phyloP scores from a whole-genome alignment of 192 early-diverging fungal genomes.

The Backusella luteola region DNA sequence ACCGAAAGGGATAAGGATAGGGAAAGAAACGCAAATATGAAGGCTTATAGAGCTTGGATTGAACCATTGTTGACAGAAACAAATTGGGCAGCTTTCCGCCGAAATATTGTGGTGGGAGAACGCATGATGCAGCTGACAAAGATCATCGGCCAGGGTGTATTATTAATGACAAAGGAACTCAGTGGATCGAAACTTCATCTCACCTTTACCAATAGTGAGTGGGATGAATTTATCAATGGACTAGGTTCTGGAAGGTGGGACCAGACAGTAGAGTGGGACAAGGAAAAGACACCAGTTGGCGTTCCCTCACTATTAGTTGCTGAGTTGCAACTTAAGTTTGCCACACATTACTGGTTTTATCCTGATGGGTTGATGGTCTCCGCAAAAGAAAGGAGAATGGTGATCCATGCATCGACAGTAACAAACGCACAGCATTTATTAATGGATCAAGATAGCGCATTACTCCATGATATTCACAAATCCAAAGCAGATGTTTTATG shows the following conservation, averaged over 20 bases:
- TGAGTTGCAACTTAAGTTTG: slow-evolving; percentile 27
- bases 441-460: neutral
- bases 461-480: neutral
- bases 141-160: slow-evolving; percentile 39
- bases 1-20: slow-evolving; percentile 29
- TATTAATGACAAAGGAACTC: slow-evolving; percentile 50
- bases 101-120: slow-evolving; percentile 42
- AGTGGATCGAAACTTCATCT: slow-evolving; percentile 45
- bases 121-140: slow-evolving; percentile 38
- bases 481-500: neutral
- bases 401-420: slow-evolving; percentile 2
- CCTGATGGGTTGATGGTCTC: slow-evolving; percentile 16
- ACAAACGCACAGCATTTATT: neutral
- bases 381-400: neutral
- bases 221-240: slow-evolving; percentile 40
- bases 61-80: slow-evolving; percentile 36
- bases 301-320: slow-evolving; percentile 18
- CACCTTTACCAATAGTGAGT: slow-evolving; percentile 44
- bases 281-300: neutral
- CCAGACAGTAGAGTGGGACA: slow-evolving; percentile 20
- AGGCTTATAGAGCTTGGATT: slow-evolving; percentile 36
- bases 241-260: slow-evolving; percentile 27
- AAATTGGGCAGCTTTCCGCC: slow-evolving; percentile 42
- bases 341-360: slow-evolving; percentile 25
- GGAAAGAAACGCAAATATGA: slow-evolving; percentile 40